A percentile compares a stretch with the other conserved stretches of the same genome.
phyloP scores from a whole-genome alignment of 257 asterid species.

The Penstemon davidsonii region DNA sequence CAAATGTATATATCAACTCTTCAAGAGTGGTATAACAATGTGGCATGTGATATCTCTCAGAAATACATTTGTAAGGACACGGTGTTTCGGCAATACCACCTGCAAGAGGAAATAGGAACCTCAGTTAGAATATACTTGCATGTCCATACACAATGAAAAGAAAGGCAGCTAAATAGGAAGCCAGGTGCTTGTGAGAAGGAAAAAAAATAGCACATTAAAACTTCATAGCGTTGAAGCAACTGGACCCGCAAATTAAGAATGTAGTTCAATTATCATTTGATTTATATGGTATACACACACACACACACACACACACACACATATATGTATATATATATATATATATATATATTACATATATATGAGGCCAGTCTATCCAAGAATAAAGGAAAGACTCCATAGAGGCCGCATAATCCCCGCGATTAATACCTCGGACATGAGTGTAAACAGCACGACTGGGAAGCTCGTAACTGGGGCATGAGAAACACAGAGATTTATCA shows the following conservation, averaged over 20 bases:
- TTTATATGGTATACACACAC: too few species aligned
- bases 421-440: slow-evolving; percentile 72
- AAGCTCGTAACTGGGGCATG: slow-evolving; percentile 79
- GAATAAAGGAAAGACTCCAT: slow-evolving; percentile 5
- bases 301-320: too few species aligned
- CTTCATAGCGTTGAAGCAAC: background rate
- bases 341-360: background rate
- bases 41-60: slow-evolving; percentile 96
- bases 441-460: slow-evolving; percentile 83
- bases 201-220: background rate
- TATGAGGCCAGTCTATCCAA: slow-evolving; percentile 17
- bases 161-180: slow-evolving; percentile 14
- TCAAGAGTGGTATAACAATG: slow-evolving; percentile 96
- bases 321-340: background rate
- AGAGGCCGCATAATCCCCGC: slow-evolving; percentile 20
- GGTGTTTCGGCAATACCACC: slow-evolving; percentile 94
- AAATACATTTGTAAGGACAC: slow-evolving; percentile 89
- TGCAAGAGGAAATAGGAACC: slow-evolving; percentile 33
- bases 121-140: slow-evolving; percentile 17
- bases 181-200: slow-evolving; percentile 17
- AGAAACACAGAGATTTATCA: slow-evolving; percentile 67
- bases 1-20: slow-evolving; percentile 93
- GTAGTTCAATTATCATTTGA: background rate
- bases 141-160: slow-evolving; percentile 1
- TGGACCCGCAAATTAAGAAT: slow-evolving; percentile 18